These are phyloP conservation scores for Microdochium nivale DNA, from an alignment of 2,329 filamentous ascomycete species.

Conservation along the genomic window DNA sequence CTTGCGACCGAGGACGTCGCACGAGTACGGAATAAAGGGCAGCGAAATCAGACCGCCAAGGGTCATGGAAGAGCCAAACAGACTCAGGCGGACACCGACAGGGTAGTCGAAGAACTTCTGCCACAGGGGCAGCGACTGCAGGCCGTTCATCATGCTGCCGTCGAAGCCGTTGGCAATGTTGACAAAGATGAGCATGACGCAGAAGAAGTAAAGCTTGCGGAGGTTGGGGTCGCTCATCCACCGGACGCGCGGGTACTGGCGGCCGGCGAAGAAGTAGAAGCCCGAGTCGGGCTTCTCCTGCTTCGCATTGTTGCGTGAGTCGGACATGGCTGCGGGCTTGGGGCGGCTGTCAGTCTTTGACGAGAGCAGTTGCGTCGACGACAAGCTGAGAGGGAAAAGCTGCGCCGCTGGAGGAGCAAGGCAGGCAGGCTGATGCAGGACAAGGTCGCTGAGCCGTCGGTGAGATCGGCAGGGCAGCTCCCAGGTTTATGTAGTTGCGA, in stretches of 20 bases:
- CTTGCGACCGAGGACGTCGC: constrained; percentile 24
- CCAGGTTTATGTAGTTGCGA: neutral
- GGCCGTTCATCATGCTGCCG: constrained; percentile 28
- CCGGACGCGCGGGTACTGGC: constrained; percentile 3
- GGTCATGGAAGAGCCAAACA: constrained; percentile 16
- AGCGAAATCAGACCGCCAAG: constrained; percentile 20
- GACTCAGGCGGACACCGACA: constrained; percentile 13
- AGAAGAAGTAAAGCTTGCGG: neutral
- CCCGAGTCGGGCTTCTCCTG: neutral
- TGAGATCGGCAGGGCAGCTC: neutral
- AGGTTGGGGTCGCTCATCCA: constrained; percentile 9
- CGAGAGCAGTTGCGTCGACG: too few species aligned
- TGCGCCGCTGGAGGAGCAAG: neutral
- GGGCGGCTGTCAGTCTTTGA: too few species aligned
- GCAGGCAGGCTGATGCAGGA: neutral
- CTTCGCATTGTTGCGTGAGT: neutral
- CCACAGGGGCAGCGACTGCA: constrained; percentile 24
- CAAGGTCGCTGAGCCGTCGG: neutral
- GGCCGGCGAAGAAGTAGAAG: neutral
- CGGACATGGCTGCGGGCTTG: neutral
- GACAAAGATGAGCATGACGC: constrained; percentile 9
- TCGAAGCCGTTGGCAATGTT: constrained; percentile 26
- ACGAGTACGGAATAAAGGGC: constrained; percentile 17
- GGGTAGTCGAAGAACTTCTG: constrained; percentile 21
- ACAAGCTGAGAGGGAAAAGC: neutral